phyloP scores from a whole-genome alignment of 2,329 filamentous ascomycete species.

The Fusarium sp. region DNA sequence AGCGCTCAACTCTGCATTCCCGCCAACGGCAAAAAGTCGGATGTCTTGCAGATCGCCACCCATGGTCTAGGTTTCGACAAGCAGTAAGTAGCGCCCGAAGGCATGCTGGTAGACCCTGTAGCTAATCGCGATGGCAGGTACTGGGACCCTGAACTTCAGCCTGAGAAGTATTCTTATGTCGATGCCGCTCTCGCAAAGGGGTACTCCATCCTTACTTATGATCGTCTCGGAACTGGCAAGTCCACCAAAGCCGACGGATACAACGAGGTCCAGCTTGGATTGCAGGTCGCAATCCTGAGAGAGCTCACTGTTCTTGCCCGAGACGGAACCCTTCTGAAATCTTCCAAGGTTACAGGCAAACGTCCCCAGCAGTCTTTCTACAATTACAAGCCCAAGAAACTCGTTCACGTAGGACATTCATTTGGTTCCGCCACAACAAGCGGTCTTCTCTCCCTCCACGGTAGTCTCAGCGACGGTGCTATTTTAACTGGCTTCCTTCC shows the following conservation, averaged over 20 bases:
- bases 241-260: neutral
- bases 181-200: neutral
- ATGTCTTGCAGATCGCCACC: neutral
- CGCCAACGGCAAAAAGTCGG: neutral
- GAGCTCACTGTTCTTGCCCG: neutral
- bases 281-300: neutral
- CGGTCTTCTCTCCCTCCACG: neutral
- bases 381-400: neutral
- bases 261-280: neutral
- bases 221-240: neutral
- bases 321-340: fast-evolving
- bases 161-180: neutral
- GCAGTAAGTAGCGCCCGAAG: neutral
- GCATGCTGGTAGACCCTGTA: neutral
- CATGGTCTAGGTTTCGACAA: neutral
- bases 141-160: neutral
- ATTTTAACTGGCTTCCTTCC: neutral
- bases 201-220: neutral
- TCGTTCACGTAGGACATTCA: neutral
- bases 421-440: neutral
- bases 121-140: neutral
- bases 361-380: fast-evolving
- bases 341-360: neutral
- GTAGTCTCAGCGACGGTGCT: neutral
- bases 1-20: neutral